Evolutionary conservation across 2,329 filamentous ascomycete species (phyloP), one percentile per base, ranked within the genome.

Genomic region (Endoconidiophora laricicola): DNA sequence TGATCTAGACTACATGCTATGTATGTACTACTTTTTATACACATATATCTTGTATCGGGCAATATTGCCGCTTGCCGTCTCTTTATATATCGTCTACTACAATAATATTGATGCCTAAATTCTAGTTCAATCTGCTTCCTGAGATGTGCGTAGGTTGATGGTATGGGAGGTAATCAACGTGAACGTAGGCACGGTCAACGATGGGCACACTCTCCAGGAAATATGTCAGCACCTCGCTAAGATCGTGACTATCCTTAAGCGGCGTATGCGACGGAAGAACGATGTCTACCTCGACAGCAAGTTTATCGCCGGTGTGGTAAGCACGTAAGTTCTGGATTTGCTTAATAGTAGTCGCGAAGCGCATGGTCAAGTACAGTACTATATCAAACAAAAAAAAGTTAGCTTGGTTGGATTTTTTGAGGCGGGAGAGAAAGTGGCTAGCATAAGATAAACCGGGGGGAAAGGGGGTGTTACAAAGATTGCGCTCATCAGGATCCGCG

Each of bases 361-460:
- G 82, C 83, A 94, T 94, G 1, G 87, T 91, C 57, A 94, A 74
- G 65, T 95, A 95, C 1, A 94, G 71, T 20, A 94, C 65, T 53
- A 33, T 6, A 33, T 33, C 7, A 10, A 33, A 33, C 7, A 7
- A 6, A 33, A 33, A 10, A 9, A 7, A 33, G 29, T 33, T 9
- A 38, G 10, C 10, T 14, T 14, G 24, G 33, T 40, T 47, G 36
- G 18, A 24, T 16, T 36, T 36, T 5, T 6, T 6, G 16, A 12
- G 33, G 5, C 2, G 18, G 16, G 29, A n/a, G n/a, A 37, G 26
- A 2, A 24, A 29, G 9, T 10, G 4, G 5, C 14, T 48, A 24
- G 16, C 16, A 18, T 12, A 33, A 33, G 24, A 6, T 33, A 33
- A 7, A 33, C 29, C 4, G 18, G 37, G n/a, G n/a, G 14, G 20